These are phyloP conservation scores for Coprinellus aureogranulatus DNA, from an alignment of 768 basidiomycete species.

Conservation along the genomic window DNA sequence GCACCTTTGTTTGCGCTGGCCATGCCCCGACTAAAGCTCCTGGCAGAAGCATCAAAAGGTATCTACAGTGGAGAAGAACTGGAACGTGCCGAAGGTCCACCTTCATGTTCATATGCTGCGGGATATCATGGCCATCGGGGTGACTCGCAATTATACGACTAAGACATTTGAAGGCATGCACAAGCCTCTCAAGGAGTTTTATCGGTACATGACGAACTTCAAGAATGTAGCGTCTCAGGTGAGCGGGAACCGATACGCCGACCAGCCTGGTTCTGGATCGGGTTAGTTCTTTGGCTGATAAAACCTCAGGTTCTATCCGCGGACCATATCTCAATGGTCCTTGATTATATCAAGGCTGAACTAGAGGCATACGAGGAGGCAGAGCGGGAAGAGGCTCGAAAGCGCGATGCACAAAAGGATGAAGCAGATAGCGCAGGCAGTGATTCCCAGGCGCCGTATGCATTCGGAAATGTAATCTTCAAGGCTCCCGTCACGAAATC, in stretches of 20 bases:
- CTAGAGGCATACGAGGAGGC: not conserved
- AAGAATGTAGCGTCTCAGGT: slow-evolving; percentile 7
- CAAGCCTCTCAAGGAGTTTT: not conserved
- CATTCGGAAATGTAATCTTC: not conserved
- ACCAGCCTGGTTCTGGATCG: too few species aligned
- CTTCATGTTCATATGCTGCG: slow-evolving; percentile 26
- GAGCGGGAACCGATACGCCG: too few species aligned
- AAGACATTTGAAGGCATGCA: slow-evolving; percentile 6
- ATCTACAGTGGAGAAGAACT: slow-evolving; percentile 33
- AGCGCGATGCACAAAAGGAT: not conserved
- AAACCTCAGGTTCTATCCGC: not conserved
- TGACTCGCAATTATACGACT: slow-evolving; percentile 5
- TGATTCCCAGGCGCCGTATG: not conserved
- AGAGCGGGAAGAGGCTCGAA: too few species aligned
- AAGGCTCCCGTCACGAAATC: not conserved
- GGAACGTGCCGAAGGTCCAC: slow-evolving; percentile 39
- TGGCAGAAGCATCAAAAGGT: not conserved
- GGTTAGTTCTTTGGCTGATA: too few species aligned
- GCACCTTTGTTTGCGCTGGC: not conserved
- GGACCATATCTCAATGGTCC: not conserved
- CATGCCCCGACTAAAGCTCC: not conserved
- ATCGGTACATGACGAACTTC: slow-evolving; percentile 4
- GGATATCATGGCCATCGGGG: slow-evolving; percentile 35
- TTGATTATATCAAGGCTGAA: not conserved
- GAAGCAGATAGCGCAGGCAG: not conserved